These are phyloP conservation scores for Colletotrichum agaves DNA, from an alignment of 2,329 filamentous ascomycete species.

Conservation along the genomic window DNA sequence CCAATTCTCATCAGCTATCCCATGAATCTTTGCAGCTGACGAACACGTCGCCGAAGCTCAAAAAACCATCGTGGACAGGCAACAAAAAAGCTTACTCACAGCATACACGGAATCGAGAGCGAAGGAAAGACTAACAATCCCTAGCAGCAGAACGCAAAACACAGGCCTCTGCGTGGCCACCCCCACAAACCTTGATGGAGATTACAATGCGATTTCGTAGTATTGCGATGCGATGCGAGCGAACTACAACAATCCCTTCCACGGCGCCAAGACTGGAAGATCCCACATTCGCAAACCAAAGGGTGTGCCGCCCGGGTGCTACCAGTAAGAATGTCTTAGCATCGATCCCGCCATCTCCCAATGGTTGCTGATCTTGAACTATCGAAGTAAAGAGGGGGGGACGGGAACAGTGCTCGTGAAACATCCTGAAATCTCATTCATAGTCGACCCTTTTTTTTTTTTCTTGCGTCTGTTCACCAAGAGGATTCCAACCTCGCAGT, in stretches of 20 bases:
- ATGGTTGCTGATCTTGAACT: background rate
- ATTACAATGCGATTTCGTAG: background rate
- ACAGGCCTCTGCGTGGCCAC: background rate
- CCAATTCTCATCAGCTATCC: background rate
- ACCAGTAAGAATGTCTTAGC: background rate
- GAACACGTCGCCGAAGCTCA: background rate
- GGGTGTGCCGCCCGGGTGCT: background rate
- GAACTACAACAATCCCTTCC: background rate
- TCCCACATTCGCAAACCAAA: background rate
- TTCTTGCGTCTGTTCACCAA: no score
- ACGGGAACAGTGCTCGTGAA: background rate
- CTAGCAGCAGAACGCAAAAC: background rate
- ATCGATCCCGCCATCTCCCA: background rate
- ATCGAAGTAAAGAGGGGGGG: no score
- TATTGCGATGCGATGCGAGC: background rate
- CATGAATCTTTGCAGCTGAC: background rate
- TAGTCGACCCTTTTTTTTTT: background rate
- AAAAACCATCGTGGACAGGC: background rate
- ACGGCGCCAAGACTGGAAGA: background rate
- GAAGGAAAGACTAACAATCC: background rate
- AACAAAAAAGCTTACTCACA: background rate
- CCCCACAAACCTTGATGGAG: background rate
- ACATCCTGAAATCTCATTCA: background rate
- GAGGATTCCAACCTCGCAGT: no score
- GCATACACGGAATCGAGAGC: background rate